Conservation (phyloP, 1,284 basidiomycete species). For the Exobasidium rhododendri region DNA sequence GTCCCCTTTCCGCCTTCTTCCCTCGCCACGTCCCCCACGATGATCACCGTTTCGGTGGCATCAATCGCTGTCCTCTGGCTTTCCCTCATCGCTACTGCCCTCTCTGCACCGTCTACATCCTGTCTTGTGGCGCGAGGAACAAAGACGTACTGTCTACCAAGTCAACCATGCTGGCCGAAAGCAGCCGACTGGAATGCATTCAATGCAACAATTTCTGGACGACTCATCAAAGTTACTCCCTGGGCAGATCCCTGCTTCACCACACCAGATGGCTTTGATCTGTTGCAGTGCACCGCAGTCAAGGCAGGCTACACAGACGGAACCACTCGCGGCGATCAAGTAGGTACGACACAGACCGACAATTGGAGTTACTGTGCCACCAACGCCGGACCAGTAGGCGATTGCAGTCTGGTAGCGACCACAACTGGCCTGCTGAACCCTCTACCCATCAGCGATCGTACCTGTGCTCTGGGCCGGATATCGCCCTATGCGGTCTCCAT, state of each 20-base stretch:
- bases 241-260: constrained; percentile 10
- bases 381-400: constrained; percentile 6
- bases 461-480: constrained; percentile 17
- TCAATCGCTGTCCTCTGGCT: too few species aligned
- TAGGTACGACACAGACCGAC: constrained; percentile 19
- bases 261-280: background rate
- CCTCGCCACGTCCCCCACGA: too few species aligned
- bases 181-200: constrained; percentile 16
- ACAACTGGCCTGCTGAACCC: background rate
- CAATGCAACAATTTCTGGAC: constrained; percentile 17
- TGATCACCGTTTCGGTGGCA: too few species aligned
- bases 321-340: constrained; percentile 4
- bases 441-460: background rate
- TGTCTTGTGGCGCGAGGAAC: too few species aligned
- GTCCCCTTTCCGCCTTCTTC: too few species aligned
- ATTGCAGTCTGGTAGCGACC: constrained; percentile 13
- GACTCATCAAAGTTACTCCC: constrained; percentile 12
- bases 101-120: too few species aligned
- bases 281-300: constrained; percentile 10
- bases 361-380: constrained; percentile 17
- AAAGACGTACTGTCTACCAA: constrained; percentile 16
- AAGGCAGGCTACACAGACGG: constrained; percentile 11
- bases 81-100: too few species aligned
- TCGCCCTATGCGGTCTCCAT: constrained; percentile 18
- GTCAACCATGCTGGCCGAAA: constrained; percentile 20